Base-by-base conservation (phyloP, 352 stramenopile genomes). In the Pythium sp. region DNA sequence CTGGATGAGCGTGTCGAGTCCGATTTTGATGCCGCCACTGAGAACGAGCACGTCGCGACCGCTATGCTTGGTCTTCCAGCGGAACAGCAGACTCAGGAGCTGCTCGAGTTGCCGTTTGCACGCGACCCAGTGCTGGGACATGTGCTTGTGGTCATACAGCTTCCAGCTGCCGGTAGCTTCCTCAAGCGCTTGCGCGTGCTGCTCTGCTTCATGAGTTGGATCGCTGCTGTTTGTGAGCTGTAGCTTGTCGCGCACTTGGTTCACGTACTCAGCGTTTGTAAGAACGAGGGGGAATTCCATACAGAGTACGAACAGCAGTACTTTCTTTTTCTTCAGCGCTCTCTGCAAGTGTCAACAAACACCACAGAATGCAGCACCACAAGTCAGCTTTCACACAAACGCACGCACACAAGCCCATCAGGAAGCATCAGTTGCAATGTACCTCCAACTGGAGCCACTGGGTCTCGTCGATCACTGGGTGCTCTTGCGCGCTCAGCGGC, bases 401-500 rank as follows among this genome's bases (percentile, higher is more conserved):
- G 8, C 26, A 58, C 1, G 34, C n/a, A 20, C 47, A 58, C 43
- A 41, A 30, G 9, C 0, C 14, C 14, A 47, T 47, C 8, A 34
- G n/a, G 32, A 38, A 58, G 18, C 6, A 24, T 18, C 11, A 54
- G 32, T 38, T 5, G 15, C 30, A 26, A 59, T 67, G 5, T 56
- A 89, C 81, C 72, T 93, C 86, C 22, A 94, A 65, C 26, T 79
- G 67, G n/a, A 76, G 72, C 86, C 86, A 94, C 57, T 93, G 84
- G 1, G 58, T 59, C 68, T 94, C 86, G 53, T 70, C 73, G 49
- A 94, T 84, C n/a, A 91, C 64, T 1, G 86, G 71, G 9, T 77
- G 76, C 60, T 92, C 84, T 55, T 89, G 78, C 3, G 34, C 55
- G 15, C 68, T 79, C 5, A 93, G 69, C 0, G 84, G 77, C 20